Percentiles rank a stretch among this genome's conserved stretches.
phyloP scores from a whole-genome alignment of 2,329 filamentous ascomycete species.

The Acrocalymma vagum region DNA sequence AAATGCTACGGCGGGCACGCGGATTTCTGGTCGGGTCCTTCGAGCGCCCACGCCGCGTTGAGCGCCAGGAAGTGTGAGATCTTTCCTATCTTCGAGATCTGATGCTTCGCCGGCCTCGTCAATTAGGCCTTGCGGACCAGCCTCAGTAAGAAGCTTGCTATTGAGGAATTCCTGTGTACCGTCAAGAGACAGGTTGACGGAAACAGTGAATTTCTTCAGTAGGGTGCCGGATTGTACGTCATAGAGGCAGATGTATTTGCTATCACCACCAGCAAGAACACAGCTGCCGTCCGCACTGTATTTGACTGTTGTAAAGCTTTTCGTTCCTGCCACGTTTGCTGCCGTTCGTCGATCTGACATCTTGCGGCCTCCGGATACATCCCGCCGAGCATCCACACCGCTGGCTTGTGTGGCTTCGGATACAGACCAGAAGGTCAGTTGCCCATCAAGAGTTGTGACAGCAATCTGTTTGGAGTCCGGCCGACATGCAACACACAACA shows the following conservation, averaged over 20 bases:
- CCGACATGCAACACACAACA: constrained; percentile 84
- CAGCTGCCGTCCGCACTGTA: constrained; percentile 95
- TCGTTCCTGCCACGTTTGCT: constrained; percentile 88
- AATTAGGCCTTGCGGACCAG: constrained; percentile 82
- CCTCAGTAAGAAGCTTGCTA: constrained; percentile 89
- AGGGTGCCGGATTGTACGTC: constrained; percentile 92
- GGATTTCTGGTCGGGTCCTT: constrained; percentile 80
- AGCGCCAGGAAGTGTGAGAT: constrained; percentile 82
- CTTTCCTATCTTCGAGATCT: constrained; percentile 84
- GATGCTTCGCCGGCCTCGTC: constrained; percentile 89
- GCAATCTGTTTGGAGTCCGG: constrained; percentile 92
- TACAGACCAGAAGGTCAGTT: constrained; percentile 94
- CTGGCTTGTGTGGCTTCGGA: constrained; percentile 86
- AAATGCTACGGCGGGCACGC: constrained; percentile 85
- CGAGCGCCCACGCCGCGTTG: constrained; percentile 88
- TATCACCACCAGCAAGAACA: constrained; percentile 89
- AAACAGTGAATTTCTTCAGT: constrained; percentile 94
- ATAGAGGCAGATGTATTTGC: constrained; percentile 98
- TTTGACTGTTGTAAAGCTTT: constrained; percentile 85
- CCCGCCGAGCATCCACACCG: constrained; percentile 87
- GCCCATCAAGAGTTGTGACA: constrained; percentile 90
- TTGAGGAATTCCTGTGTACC: constrained; percentile 98
- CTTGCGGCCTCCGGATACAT: constrained; percentile 92
- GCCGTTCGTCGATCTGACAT: constrained; percentile 88
- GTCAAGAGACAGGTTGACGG: constrained; percentile 91